A percentile compares a stretch with the other conserved stretches of the same genome.
phyloP scores from a whole-genome alignment of 2,329 filamentous ascomycete species.

The Chrysoporthe deuterocubensis region DNA sequence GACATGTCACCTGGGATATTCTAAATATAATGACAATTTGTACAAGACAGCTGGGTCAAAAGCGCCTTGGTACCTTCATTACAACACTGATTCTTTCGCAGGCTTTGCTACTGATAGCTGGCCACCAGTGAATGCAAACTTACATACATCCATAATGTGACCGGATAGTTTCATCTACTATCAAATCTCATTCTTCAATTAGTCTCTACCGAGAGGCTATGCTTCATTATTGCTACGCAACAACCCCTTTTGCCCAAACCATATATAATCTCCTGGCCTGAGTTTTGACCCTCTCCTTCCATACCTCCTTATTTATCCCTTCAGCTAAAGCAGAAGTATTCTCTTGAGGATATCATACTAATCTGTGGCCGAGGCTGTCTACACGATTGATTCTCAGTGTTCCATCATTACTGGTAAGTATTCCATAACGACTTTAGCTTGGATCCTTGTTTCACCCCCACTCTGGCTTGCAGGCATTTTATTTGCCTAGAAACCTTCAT shows the following conservation, averaged over 20 bases:
- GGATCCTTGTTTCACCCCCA: not conserved
- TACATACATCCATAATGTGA: not conserved
- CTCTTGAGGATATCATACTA: not conserved
- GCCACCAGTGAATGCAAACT: not conserved
- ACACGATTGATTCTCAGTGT: too few relatives aligned
- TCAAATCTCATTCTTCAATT: too few relatives aligned
- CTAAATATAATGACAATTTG: not conserved
- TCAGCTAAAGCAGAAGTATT: too few relatives aligned
- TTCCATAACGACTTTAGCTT: not conserved
- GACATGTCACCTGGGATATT: not conserved
- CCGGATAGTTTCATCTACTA: too few relatives aligned
- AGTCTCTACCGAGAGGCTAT: too few relatives aligned
- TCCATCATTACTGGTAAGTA: not conserved
- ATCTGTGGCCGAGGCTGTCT: too few relatives aligned
- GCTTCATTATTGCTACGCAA: too few relatives aligned
- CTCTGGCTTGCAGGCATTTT: not conserved
- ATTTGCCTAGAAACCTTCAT: not conserved
- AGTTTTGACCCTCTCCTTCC: too few relatives aligned
- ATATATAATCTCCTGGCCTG: too few relatives aligned
- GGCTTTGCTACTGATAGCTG: not conserved
- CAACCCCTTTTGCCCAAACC: too few relatives aligned
- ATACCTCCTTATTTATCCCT: too few relatives aligned
- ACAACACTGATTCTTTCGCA: too few relatives aligned
- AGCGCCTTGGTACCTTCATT: not conserved
- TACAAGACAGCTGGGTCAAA: not conserved